phyloP scores from a whole-genome alignment of 257 asterid genomes.

The Verbascum thapsus region DNA sequence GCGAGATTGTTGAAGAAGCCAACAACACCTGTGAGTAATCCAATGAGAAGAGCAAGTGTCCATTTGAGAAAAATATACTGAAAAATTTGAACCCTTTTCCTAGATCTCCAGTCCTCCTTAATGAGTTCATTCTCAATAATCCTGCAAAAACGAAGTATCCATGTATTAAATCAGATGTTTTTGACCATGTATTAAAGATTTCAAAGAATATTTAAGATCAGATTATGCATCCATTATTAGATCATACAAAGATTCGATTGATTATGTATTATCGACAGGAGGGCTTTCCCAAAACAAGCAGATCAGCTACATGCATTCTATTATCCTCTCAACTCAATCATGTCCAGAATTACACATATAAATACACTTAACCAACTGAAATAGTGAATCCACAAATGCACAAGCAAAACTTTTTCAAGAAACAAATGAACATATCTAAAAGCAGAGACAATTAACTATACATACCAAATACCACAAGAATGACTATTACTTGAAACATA shows the following conservation, averaged over 20 bases:
- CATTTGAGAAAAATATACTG: conserved; percentile 87
- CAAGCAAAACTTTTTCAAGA: not conserved
- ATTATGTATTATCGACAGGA: not conserved
- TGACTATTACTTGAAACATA: not conserved
- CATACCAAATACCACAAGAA: not conserved
- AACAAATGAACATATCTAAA: not conserved
- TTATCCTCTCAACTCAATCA: not conserved
- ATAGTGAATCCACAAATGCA: not conserved
- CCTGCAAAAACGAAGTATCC: conserved; percentile 58
- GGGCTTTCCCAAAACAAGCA: not conserved
- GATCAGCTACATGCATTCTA: conserved; percentile 9
- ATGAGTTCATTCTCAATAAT: conserved; percentile 83
- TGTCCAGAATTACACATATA: conserved; percentile 2
- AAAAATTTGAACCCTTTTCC: conserved; percentile 70
- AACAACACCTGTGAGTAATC: conserved; percentile 72
- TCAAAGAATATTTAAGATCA: not conserved
- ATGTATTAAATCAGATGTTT: conserved; percentile 18
- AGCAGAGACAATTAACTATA: not conserved
- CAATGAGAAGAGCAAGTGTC: conserved; percentile 93
- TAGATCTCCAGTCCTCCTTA: conserved; percentile 96
- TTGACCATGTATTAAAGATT: not conserved
- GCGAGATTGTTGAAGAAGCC: conserved; percentile 86
- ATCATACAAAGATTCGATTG: not conserved
- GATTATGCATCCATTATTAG: conserved; percentile 3
- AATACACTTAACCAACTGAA: not conserved